Conservation (phyloP, 1,139 yeast species). For the Nakaseomyces bracarensis region DNA sequence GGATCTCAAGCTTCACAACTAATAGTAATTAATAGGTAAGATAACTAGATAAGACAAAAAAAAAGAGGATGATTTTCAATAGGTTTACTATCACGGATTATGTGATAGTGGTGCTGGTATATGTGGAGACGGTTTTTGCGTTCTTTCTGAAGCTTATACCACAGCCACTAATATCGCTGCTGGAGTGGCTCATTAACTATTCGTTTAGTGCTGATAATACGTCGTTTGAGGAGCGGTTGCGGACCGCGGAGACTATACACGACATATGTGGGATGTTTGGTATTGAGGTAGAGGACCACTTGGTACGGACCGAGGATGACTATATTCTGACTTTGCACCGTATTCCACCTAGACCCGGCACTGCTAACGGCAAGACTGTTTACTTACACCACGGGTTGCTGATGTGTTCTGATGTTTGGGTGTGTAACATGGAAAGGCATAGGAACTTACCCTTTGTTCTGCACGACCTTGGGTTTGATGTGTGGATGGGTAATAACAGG, state of each 20-base stretch:
- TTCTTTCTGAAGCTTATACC: conserved; percentile 30
- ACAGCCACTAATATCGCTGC: conserved; percentile 17
- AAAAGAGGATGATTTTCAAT: conserved; percentile 15
- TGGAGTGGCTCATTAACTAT: conserved; percentile 21
- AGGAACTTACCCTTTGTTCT: conserved; percentile 67
- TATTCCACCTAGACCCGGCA: conserved; percentile 36
- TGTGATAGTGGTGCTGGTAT: conserved; percentile 30
- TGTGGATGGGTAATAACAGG: conserved; percentile 87
- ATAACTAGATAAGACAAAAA: neutral
- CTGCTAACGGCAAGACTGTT: conserved; percentile 41
- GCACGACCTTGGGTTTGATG: conserved; percentile 77
- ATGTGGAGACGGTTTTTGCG: conserved; percentile 31
- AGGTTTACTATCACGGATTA: conserved; percentile 32
- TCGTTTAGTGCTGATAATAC: conserved; percentile 18
- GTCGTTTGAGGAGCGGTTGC: conserved; percentile 31
- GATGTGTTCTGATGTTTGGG: conserved; percentile 90
- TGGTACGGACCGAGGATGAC: conserved; percentile 43
- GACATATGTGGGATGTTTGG: conserved; percentile 60
- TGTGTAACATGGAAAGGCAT: conserved; percentile 54
- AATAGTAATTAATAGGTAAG: too few species aligned
- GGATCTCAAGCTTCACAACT: too few species aligned
- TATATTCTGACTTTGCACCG: conserved; percentile 49
- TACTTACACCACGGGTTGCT: conserved; percentile 86
- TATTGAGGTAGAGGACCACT: conserved; percentile 59
- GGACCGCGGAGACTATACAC: conserved; percentile 45